Evolutionary conservation across 2,329 filamentous ascomycete genomes (phyloP).

Genomic region (Fusarium lateritium): DNA sequence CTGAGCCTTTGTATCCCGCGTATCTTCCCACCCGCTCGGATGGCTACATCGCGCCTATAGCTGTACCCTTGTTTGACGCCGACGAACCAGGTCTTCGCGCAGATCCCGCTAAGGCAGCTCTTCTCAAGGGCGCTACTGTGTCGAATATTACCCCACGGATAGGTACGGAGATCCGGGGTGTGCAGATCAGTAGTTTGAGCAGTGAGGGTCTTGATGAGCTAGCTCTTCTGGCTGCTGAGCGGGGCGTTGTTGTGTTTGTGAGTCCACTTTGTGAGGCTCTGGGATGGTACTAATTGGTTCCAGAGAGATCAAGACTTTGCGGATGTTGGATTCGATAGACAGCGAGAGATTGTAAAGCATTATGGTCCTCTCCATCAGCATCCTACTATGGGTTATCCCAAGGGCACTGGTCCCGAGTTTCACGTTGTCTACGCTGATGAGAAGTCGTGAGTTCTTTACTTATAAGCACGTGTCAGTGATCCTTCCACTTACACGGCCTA

Average conservation of each 20-base stretch:
- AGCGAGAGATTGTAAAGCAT: conserved; percentile 49
- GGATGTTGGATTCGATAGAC: conserved; percentile 51
- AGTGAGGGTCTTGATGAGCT: conserved; percentile 49
- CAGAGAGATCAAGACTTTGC: conserved; percentile 54
- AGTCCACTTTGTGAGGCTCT: neutral
- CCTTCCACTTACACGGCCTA: rapidly evolving
- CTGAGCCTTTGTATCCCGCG: conserved; percentile 51
- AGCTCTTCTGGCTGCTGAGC: conserved; percentile 51
- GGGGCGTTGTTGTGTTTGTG: conserved; percentile 53
- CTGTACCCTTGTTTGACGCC: conserved; percentile 48
- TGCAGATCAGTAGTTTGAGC: conserved; percentile 49
- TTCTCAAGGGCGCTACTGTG: conserved; percentile 39
- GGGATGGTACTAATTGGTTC: neutral
- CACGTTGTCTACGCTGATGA: conserved; percentile 54
- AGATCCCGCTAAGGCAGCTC: conserved; percentile 44
- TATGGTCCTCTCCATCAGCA: conserved; percentile 53
- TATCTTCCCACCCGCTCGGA: conserved; percentile 54
- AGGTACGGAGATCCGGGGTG: conserved; percentile 49
- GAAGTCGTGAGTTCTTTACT: conserved; percentile 41
- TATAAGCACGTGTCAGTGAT: rapidly evolving
- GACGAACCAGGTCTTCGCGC: conserved; percentile 53
- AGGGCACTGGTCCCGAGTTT: conserved; percentile 52
- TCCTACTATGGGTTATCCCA: conserved; percentile 52
- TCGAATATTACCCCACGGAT: conserved; percentile 51
- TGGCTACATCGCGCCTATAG: conserved; percentile 47